phyloP scores from a whole-genome alignment of 495 filamentous ascomycete genomes.

The Neurospora sp. region DNA sequence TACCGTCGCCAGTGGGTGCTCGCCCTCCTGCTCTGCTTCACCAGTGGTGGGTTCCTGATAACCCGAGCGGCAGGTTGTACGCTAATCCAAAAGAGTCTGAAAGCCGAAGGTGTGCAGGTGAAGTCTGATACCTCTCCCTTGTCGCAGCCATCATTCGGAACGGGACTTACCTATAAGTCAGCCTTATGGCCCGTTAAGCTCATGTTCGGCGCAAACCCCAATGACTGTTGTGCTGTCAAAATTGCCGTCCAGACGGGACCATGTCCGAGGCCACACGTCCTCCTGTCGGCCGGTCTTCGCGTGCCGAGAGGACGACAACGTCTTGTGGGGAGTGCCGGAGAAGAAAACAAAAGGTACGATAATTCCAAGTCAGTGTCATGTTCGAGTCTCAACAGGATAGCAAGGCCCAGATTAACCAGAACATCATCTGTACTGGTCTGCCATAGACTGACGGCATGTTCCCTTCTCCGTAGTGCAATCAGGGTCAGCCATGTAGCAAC shows the following conservation, averaged over 20 bases:
- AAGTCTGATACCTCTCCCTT: conserved; percentile 8
- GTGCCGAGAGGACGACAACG: conserved; percentile 28
- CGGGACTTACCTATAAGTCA: conserved; percentile 22
- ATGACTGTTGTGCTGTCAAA: neutral
- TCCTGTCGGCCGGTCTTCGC: conserved; percentile 13
- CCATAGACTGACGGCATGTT: neutral
- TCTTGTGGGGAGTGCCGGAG: conserved; percentile 30
- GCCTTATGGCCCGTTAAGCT: conserved; percentile 16
- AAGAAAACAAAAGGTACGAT: conserved; percentile 30
- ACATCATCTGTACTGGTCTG: neutral
- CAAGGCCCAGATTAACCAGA: neutral
- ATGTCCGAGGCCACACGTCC: conserved; percentile 27
- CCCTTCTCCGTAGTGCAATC: conserved; percentile 22
- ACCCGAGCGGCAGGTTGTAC: conserved; percentile 7
- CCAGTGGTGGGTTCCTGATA: neutral
- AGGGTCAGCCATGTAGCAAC: conserved; percentile 31
- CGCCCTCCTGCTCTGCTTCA: neutral
- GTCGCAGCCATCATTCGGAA: conserved; percentile 7
- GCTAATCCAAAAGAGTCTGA: conserved; percentile 21
- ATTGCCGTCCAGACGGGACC: conserved; percentile 5
- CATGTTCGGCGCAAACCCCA: conserved; percentile 1
- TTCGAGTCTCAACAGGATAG: neutral
- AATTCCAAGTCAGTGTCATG: neutral
- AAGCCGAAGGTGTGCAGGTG: conserved; percentile 22
- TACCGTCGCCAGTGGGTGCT: neutral